Base-by-base conservation (phyloP, 1,139 yeast species). In the Pichia sp. region DNA sequence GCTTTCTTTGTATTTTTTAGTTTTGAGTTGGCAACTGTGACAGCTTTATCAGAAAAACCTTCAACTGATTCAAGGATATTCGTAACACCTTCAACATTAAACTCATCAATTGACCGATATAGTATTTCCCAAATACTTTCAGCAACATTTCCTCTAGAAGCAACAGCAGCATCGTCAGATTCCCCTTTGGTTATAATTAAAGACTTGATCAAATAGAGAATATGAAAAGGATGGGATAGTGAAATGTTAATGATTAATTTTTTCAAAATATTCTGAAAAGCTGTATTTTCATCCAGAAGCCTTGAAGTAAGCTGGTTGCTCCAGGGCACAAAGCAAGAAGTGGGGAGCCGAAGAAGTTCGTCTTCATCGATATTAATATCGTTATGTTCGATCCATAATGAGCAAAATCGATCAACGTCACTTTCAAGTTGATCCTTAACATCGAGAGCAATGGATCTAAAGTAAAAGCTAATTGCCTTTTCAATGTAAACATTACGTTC, bases 251-350 rank as follows among this genome's bases (percentile, higher is more conserved):
- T 63, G 16, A 92, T 71, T 7, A 90, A 67, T 1, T 64, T 60
- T 46, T 77, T 77, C 45, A 93, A 70, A 0, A 79, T 67, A 0
- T 57, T 61, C 63, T 90, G 97, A 62, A 90, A 90, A 0, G 57
- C 62, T 6, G 76, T 64, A 0, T 62, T 56, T 26, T 80, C 86
- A 42, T 70, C 70, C 0, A 82, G 73, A 26, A 92, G 68, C 55
- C 96, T 75, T 0, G 98, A 89, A 5, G 89, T 77, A 48, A 93
- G 75, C 66, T 93, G 99, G 56, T 88, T 84, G 47, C 85, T 75
- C 96, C 97, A 90, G 0, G 90, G 81, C 4, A 89, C 75, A 54
- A 90, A 79, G 62, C 84, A 84, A 63, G 75, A 73, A 23, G 79
- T 74, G 0, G 95, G 86, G 34, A 89, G 71, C 0, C 55, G 54